Percentiles rank a stretch among this genome's conserved stretches.
phyloP scores from a whole-genome alignment of 495 filamentous ascomycete genomes.

The Oleoguttula mirabilis region DNA sequence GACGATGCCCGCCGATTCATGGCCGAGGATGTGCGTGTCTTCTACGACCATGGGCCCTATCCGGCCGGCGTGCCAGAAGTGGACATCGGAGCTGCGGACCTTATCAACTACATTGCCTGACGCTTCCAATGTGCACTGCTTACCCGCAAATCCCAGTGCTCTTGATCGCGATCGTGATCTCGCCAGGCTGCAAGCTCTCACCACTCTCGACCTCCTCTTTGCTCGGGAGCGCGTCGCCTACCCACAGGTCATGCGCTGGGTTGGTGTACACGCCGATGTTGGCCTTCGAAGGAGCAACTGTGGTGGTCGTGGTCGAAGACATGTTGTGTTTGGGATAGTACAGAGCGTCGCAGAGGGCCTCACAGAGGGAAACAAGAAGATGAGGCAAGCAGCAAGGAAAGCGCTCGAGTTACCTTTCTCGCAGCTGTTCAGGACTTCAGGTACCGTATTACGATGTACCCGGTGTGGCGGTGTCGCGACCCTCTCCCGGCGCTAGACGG shows the following conservation, averaged over 20 bases:
- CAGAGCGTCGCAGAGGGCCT: conserved; percentile 14
- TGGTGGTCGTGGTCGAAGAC: conserved; percentile 18
- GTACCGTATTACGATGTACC: too few species aligned
- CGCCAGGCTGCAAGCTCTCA: conserved; percentile 58
- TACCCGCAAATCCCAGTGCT: conserved; percentile 92
- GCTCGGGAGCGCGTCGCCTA: conserved; percentile 62
- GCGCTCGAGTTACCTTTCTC: not conserved
- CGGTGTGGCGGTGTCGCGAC: too few species aligned
- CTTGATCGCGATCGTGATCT: conserved; percentile 73
- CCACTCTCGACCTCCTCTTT: conserved; percentile 62
- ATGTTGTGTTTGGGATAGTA: conserved; percentile 10
- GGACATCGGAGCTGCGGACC: conserved; percentile 63
- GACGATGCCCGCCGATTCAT: conserved; percentile 79
- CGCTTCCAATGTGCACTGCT: conserved; percentile 21
- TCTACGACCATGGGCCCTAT: conserved; percentile 91
- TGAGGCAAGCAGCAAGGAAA: not conserved
- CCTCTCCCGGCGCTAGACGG: not conserved
- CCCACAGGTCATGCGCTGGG: conserved; percentile 81
- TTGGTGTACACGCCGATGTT: conserved; percentile 96
- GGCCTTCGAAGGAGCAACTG: conserved; percentile 41
- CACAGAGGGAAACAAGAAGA: not conserved
- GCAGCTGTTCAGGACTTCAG: too few species aligned
- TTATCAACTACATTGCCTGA: not conserved
- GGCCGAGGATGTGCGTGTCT: conserved; percentile 77
- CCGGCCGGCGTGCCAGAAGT: conserved; percentile 89